Evolutionary conservation across 1,139 yeast species (phyloP).

Genomic region (Yamadazyma blattariae): DNA sequence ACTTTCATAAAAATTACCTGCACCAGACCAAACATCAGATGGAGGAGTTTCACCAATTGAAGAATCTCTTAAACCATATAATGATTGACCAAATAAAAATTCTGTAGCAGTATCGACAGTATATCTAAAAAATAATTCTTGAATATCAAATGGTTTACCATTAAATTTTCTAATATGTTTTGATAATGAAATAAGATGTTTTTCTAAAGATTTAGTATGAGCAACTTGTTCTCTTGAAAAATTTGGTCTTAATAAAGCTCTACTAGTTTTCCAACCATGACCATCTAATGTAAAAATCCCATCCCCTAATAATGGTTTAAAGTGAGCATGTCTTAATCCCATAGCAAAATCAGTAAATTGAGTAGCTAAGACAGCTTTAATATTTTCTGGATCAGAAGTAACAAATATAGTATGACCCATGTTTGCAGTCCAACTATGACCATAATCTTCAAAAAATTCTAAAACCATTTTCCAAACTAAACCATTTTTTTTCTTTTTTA

Average conservation of each 20-base stretch:
- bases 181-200: constrained; percentile 37
- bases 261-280: constrained; percentile 53
- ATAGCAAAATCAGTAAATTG: constrained; percentile 49
- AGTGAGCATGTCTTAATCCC: constrained; percentile 39
- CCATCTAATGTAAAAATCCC: constrained; percentile 58
- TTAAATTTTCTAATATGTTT: constrained; percentile 24
- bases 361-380: constrained; percentile 35
- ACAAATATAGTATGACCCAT: constrained; percentile 18
- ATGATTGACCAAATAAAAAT: constrained; percentile 38
- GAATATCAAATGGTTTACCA: constrained; percentile 30
- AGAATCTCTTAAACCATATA: constrained; percentile 29
- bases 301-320: constrained; percentile 46
- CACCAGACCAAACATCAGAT: constrained; percentile 17
- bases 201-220: constrained; percentile 43
- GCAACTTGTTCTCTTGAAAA: constrained; percentile 51
- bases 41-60: constrained; percentile 22
- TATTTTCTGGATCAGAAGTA: constrained; percentile 27
- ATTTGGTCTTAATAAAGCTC: constrained; percentile 55
- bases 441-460: constrained; percentile 9
- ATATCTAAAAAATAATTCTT: constrained; percentile 33
- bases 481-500: constrained; percentile 14
- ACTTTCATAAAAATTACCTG: constrained; percentile 23
- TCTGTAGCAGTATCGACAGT: constrained; percentile 43
- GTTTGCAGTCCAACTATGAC: constrained; percentile 13
- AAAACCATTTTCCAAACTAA: constrained; percentile 7